Conservation (phyloP, 495 filamentous ascomycete species). For the Glonium stellatum region DNA sequence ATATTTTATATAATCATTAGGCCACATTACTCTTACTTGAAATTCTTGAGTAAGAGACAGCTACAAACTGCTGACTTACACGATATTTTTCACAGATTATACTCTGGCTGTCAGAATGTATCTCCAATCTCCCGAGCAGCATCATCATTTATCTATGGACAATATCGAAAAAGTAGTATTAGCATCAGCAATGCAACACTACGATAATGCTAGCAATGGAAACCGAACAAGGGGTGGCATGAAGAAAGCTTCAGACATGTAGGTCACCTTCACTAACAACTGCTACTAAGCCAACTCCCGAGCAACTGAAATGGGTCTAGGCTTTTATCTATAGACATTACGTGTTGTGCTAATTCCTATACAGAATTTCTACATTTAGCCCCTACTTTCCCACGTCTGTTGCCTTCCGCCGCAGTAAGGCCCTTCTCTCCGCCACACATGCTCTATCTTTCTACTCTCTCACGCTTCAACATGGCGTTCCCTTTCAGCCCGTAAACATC, state of each 20-base stretch:
- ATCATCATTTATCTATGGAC: conserved; percentile 43
- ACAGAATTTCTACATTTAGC: conserved; percentile 56
- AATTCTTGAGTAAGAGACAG: too few species aligned
- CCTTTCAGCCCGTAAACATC: conserved; percentile 85
- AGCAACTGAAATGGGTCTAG: too few species aligned
- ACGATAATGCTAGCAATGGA: conserved; percentile 86
- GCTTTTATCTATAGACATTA: too few species aligned
- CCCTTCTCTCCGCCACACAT: conserved; percentile 80
- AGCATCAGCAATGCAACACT: conserved; percentile 61
- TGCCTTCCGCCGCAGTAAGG: conserved; percentile 50
- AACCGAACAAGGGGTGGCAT: conserved; percentile 76
- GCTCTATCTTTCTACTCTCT: conserved; percentile 80
- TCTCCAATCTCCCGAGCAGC: conserved; percentile 43
- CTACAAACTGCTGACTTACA: too few species aligned
- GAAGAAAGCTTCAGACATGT: conserved; percentile 72
- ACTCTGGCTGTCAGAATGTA: conserved; percentile 61
- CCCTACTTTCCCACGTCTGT: conserved; percentile 52
- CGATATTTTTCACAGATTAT: conserved; percentile 50
- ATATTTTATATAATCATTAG: too few species aligned
- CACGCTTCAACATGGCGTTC: conserved; percentile 82
- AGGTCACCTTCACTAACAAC: too few species aligned
- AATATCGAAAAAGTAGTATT: conserved; percentile 60
- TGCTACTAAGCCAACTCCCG: too few species aligned
- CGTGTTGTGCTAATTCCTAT: too few species aligned
- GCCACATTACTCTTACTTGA: too few species aligned